Conservation (phyloP, 73 alveolate species). For the Symbiodinium natans region DNA sequence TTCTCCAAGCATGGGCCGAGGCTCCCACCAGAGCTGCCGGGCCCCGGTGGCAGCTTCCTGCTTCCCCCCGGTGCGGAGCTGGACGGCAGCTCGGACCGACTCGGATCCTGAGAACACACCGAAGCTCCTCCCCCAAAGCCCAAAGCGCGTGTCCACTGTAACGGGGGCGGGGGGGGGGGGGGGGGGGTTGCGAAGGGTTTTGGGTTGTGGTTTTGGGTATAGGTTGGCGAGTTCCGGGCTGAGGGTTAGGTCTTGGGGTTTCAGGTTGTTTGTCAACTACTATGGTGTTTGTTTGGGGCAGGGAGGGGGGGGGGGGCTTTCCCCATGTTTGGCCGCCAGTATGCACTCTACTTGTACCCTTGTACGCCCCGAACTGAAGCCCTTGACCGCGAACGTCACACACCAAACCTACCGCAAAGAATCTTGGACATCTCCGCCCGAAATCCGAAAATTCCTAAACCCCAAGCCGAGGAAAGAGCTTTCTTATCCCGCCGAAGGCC, state of each 20-base stretch:
- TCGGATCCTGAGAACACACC: too few species aligned
- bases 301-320: background rate
- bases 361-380: too few species aligned
- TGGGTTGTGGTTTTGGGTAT: background rate
- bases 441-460: too few species aligned
- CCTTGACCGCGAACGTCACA: too few species aligned
- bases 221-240: background rate
- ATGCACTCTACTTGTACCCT: too few species aligned
- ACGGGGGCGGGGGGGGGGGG: too few species aligned
- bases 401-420: too few species aligned
- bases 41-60: conserved; percentile 84
- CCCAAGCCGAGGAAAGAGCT: background rate
- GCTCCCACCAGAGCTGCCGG: conserved; percentile 86
- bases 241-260: background rate
- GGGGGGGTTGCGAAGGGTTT: background rate
- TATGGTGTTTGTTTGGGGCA: background rate
- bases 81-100: background rate
- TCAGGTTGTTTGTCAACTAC: background rate
- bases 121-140: too few species aligned
- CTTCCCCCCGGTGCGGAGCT: conserved; percentile 56
- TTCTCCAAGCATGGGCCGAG: too few species aligned
- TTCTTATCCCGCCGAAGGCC: background rate
- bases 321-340: too few species aligned
- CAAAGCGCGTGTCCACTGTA: too few species aligned
- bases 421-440: too few species aligned